These are phyloP conservation scores for Xylaria flabelliformis DNA, from an alignment of 495 filamentous ascomycete genomes.

Conservation along the genomic window DNA sequence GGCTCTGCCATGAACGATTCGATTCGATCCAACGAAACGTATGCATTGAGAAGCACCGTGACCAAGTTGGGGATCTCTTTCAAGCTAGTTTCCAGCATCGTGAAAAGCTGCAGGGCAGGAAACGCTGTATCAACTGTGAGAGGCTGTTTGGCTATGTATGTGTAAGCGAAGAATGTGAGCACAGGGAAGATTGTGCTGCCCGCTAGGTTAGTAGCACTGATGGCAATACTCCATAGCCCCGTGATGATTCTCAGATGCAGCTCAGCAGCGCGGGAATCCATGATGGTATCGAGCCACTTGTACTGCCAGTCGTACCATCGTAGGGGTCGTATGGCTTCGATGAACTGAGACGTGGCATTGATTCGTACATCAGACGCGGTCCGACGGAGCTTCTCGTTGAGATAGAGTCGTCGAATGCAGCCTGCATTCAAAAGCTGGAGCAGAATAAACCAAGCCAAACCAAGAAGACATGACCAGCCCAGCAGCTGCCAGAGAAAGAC, in stretches of 20 bases:
- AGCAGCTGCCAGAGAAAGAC: slow-evolving; percentile 75
- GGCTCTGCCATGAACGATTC: slow-evolving; percentile 85
- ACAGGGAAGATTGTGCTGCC: slow-evolving; percentile 76
- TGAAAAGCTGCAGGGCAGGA: slow-evolving; percentile 79
- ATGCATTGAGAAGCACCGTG: slow-evolving; percentile 73
- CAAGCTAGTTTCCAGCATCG: slow-evolving; percentile 71
- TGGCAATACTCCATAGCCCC: slow-evolving; percentile 63
- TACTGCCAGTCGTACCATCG: slow-evolving; percentile 89
- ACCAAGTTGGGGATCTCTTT: slow-evolving; percentile 74
- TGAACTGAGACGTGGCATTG: slow-evolving; percentile 77
- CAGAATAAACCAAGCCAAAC: slow-evolving; percentile 66
- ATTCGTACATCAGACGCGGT: slow-evolving; percentile 72
- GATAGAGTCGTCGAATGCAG: slow-evolving; percentile 65
- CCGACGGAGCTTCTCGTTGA: slow-evolving; percentile 69
- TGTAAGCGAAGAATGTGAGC: slow-evolving; percentile 79
- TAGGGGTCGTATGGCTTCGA: slow-evolving; percentile 83
- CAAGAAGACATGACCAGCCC: slow-evolving; percentile 78
- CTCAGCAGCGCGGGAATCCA: slow-evolving; percentile 72
- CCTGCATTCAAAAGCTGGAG: slow-evolving; percentile 69
- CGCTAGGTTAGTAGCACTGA: slow-evolving; percentile 66
- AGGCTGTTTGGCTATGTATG: slow-evolving; percentile 65
- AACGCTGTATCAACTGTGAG: slow-evolving; percentile 81
- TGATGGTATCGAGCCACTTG: slow-evolving; percentile 74
- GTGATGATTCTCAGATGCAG: slow-evolving; percentile 69
- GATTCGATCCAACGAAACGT: slow-evolving; percentile 76